Evolutionary conservation across 441 rosid genomes (phyloP).

Genomic region (Mallotus japonicus): DNA sequence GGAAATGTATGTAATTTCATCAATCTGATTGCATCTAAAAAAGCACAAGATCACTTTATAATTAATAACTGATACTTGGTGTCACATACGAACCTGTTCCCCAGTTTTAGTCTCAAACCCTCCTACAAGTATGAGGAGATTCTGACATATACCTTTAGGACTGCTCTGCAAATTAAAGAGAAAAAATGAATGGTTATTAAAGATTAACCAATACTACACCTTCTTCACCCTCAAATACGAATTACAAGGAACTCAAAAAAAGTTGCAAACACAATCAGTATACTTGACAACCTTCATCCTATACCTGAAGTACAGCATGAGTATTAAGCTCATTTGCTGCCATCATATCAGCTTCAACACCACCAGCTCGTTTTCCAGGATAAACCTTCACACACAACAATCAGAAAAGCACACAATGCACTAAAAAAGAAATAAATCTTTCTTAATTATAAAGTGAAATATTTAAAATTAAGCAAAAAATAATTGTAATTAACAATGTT

Average conservation of each 20-base stretch:
- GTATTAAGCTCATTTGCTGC: conserved; percentile 92
- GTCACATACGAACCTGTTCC: conserved; percentile 68
- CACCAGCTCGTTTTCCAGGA: conserved; percentile 84
- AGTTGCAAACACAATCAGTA: background rate
- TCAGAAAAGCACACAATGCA: background rate
- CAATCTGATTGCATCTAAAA: conserved; percentile 21
- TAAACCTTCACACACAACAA: conserved; percentile 60
- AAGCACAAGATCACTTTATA: conserved; percentile 16
- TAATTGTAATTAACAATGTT: too few relatives aligned
- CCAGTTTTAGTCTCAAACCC: conserved; percentile 90
- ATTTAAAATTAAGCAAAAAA: background rate
- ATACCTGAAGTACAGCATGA: conserved; percentile 86
- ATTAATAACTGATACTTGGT: conserved; percentile 18
- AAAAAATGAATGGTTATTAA: conserved; percentile 12
- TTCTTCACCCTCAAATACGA: too few relatives aligned
- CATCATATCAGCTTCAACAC: conserved; percentile 92
- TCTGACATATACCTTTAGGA: conserved; percentile 51
- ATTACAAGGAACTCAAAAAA: conserved; percentile 6
- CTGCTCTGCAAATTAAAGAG: conserved; percentile 48
- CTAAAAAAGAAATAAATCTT: too few relatives aligned
- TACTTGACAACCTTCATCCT: conserved; percentile 10
- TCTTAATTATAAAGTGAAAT: background rate
- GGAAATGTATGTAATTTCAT: conserved; percentile 28
- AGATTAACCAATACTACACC: conserved; percentile 11
- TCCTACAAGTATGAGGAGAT: conserved; percentile 70